Conservation (phyloP, 805 yeast species). For the Cyberlindnera veronae region DNA sequence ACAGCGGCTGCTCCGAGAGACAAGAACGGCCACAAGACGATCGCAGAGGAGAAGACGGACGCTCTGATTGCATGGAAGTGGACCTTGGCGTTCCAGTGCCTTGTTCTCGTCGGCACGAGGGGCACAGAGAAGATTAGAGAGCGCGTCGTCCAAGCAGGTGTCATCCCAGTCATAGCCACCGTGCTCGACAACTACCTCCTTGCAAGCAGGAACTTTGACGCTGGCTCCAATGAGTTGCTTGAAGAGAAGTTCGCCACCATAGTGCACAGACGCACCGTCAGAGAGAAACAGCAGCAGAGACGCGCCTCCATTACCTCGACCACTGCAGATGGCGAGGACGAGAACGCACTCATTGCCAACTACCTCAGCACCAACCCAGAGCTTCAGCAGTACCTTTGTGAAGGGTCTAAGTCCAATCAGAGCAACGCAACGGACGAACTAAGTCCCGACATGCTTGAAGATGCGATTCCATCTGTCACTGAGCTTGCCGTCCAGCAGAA, state of each 20-base stretch:
- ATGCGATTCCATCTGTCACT: slow-evolving; percentile 6
- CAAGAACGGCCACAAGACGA: slow-evolving; percentile 18
- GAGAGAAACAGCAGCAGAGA: neutral
- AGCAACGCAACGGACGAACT: neutral
- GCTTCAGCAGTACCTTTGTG: slow-evolving; percentile 6
- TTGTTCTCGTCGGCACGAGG: slow-evolving; percentile 86
- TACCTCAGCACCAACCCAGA: slow-evolving; percentile 11
- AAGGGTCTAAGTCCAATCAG: neutral
- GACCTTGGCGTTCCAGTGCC: slow-evolving; percentile 91
- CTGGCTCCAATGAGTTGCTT: slow-evolving; percentile 13
- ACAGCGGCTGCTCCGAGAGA: slow-evolving; percentile 1
- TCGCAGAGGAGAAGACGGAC: slow-evolving; percentile 32
- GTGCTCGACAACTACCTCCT: slow-evolving; percentile 80
- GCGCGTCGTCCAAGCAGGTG: slow-evolving; percentile 87
- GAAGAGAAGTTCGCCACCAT: slow-evolving; percentile 16
- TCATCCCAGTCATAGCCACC: slow-evolving; percentile 87
- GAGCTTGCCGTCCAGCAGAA: slow-evolving; percentile 12
- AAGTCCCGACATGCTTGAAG: slow-evolving; percentile 1
- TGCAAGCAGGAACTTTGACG: slow-evolving; percentile 34
- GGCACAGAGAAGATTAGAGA: slow-evolving; percentile 85
- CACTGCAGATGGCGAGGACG: slow-evolving; percentile 7
- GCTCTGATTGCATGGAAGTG: slow-evolving; percentile 92
- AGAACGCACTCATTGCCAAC: slow-evolving; percentile 2
- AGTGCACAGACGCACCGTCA: slow-evolving; percentile 12
- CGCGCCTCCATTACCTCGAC: too few species aligned